Evolutionary conservation across 2,329 filamentous ascomycete genomes (phyloP).

Genomic region (Xylariomycetidae sp.): DNA sequence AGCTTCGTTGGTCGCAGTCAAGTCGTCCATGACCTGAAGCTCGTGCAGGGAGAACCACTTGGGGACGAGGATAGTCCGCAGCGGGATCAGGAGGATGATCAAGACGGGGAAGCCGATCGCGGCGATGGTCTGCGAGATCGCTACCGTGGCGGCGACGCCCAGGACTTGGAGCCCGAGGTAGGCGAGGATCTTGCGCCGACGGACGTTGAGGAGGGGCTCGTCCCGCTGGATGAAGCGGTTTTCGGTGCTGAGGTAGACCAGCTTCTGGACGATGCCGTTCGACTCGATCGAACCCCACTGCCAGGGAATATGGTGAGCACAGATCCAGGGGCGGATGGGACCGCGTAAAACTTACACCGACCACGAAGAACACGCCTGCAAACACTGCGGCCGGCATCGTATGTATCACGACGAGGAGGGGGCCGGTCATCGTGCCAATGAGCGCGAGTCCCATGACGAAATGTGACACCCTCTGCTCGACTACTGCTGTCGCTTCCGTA

Average conservation of each 20-base stretch:
- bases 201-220: slow-evolving; percentile 39
- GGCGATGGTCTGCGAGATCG: slow-evolving; percentile 53
- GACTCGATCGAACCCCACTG: slow-evolving; percentile 41
- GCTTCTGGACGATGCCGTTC: slow-evolving; percentile 47
- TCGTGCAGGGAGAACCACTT: slow-evolving; percentile 42
- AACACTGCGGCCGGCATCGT: slow-evolving; percentile 49
- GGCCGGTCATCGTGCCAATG: slow-evolving; percentile 51
- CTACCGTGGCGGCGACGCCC: slow-evolving; percentile 47
- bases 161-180: slow-evolving; percentile 46
- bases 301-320: not conserved
- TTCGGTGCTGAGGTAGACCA: slow-evolving; percentile 42
- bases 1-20: too few relatives aligned
- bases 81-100: slow-evolving; percentile 49
- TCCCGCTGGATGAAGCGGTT: slow-evolving; percentile 38
- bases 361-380: slow-evolving; percentile 52
- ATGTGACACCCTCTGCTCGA: slow-evolving; percentile 51
- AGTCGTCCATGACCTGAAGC: slow-evolving; percentile 42
- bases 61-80: slow-evolving; percentile 44
- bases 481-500: slow-evolving; percentile 39
- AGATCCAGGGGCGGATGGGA: too few relatives aligned
- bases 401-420: slow-evolving; percentile 44
- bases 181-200: slow-evolving; percentile 37
- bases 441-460: slow-evolving; percentile 48
- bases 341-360: slow-evolving; percentile 43
- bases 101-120: slow-evolving; percentile 55